Percentiles rank a stretch among this genome's conserved stretches.
Evolutionary conservation across 2,329 filamentous ascomycete species (phyloP).

Genomic region (Onygenales sp.): DNA sequence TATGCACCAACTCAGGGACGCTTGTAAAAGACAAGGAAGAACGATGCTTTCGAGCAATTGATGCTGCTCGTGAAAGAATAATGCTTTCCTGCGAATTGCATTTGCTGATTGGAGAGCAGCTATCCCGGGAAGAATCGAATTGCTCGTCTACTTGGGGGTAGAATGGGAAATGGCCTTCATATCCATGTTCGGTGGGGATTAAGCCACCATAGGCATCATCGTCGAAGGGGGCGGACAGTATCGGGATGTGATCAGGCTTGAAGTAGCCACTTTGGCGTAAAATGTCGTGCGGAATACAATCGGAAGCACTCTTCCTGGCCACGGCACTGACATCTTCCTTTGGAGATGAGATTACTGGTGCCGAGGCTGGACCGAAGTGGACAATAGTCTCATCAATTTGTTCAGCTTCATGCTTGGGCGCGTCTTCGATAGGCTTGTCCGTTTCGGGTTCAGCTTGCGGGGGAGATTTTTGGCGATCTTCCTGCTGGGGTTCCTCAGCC

Average conservation of each 20-base stretch:
- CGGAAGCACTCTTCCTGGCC: background rate
- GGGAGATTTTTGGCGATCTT: background rate
- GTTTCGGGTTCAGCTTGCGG: background rate
- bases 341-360: background rate
- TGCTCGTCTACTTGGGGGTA: conserved; percentile 32
- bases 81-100: conserved; percentile 50
- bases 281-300: background rate
- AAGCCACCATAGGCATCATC: conserved; percentile 33
- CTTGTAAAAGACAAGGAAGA: conserved; percentile 38
- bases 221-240: conserved; percentile 21
- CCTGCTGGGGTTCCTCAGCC: conserved; percentile 7
- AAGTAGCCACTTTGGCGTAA: conserved; percentile 19
- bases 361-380: background rate
- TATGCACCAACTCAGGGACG: conserved; percentile 36
- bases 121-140: conserved; percentile 35
- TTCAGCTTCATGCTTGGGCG: background rate
- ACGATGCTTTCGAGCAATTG: conserved; percentile 37
- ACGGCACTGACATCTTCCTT: background rate
- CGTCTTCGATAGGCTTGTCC: background rate
- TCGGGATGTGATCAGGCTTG: conserved; percentile 22
- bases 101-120: conserved; percentile 44
- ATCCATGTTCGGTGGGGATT: conserved; percentile 34
- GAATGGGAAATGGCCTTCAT: conserved; percentile 39
- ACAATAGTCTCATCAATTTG: background rate
- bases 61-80: conserved; percentile 41